Conservation (phyloP, 257 asterid species). For the Salvia miltiorrhiza region DNA sequence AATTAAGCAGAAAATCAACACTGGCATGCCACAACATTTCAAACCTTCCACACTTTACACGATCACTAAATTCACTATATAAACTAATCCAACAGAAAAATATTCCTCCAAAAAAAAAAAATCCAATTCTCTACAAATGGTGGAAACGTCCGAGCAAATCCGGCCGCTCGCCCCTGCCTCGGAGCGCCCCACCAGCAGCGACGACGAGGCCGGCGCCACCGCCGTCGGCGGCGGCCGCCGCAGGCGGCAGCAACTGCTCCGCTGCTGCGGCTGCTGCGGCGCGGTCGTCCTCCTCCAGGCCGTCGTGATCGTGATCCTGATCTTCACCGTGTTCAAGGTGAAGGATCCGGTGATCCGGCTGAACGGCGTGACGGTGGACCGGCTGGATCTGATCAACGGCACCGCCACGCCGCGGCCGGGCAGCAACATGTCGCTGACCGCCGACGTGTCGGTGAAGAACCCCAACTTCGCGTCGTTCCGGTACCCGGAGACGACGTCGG, state of each 20-base stretch:
- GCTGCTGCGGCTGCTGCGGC: slow-evolving; percentile 38
- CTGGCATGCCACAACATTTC: slow-evolving; percentile 12
- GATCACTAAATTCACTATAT: not conserved
- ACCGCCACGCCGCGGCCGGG: slow-evolving; percentile 51
- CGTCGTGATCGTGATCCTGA: slow-evolving; percentile 33
- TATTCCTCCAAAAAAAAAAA: too few relatives aligned
- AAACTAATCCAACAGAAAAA: not conserved
- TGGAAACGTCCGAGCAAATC: slow-evolving; percentile 51
- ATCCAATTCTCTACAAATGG: slow-evolving; percentile 27
- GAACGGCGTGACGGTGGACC: slow-evolving; percentile 43
- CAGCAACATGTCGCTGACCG: slow-evolving; percentile 56
- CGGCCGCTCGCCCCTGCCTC: slow-evolving; percentile 67
- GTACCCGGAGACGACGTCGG: slow-evolving; percentile 62
- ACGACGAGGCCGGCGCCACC: slow-evolving; percentile 33
- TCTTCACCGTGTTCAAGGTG: slow-evolving; percentile 71
- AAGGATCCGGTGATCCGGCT: slow-evolving; percentile 53
- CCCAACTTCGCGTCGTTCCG: slow-evolving; percentile 67
- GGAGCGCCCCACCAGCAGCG: slow-evolving; percentile 41
- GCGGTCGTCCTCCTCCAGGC: slow-evolving; percentile 49
- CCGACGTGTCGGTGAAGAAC: slow-evolving; percentile 74
- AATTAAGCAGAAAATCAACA: not conserved
- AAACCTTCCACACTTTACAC: not conserved
- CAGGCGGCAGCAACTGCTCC: slow-evolving; percentile 42
- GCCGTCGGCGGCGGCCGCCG: slow-evolving; percentile 7
- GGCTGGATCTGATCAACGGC: slow-evolving; percentile 36